Evolutionary conservation across 2,329 filamentous ascomycete genomes (phyloP), one percentile per base, ranked within the genome.

Genomic region (Sclerotinia glacialis): DNA sequence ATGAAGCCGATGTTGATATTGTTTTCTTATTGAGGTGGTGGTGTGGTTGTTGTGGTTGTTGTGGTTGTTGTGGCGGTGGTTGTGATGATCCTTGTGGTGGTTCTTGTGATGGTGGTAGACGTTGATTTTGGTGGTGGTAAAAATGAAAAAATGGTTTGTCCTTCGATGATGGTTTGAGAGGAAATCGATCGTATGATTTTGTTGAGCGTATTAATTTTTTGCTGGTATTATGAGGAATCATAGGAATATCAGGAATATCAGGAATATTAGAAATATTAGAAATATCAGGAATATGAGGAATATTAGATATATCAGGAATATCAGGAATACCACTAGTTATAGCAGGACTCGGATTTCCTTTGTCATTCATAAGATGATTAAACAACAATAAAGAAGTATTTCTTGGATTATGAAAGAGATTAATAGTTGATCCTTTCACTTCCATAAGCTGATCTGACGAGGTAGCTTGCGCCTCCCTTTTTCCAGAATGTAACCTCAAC

Each of bases 1-100:
- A 71, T 68, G 28, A 71, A 70, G 26, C 59, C 66, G 53, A 52
- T n/a, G 46, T 62, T 28, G 63, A 50, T 60, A 31, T 50, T 12
- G 31, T 6, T 34, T 37, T 60, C 7, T 23, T 34, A 1, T 40
- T 23, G 3, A 16, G 28, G 26, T 23, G 16, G 54, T 16, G 23
- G 16, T 28, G 18, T 28, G 5, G 31, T 12, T 42, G 47, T 5
- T 4, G 46, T 16, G 31, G 42, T n/a, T 23, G 42, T 18, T 23
- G 28, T 40, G 37, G 5, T 12, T 9, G 7, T 12, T 21, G 1
- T 37, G 12, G 34, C 40, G n/a, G 21, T 26, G 21, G 49, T 37
- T 12, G 34, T 50, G n/a, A 12, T 26, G 21, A 23, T 37, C 3
- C 34, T 12, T 37, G 34, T 23, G 47, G 46, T 23, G 46, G n/a